Percentiles rank a stretch among this genome's conserved stretches.
Evolutionary conservation across 768 basidiomycete genomes (phyloP).

Genomic region (Tylopilus balloui): DNA sequence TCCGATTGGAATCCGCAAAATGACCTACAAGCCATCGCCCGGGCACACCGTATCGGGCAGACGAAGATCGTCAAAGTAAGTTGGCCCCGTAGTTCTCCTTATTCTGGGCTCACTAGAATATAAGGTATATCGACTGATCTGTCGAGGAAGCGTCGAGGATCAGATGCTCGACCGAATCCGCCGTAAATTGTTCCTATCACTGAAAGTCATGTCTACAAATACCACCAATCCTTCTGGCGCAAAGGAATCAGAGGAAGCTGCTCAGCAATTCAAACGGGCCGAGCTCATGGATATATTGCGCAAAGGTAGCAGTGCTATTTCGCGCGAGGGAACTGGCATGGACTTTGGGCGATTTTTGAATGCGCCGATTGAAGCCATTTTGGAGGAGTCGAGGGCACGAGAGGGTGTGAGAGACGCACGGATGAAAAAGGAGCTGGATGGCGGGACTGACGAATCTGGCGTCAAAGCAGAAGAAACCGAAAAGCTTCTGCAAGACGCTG

Average conservation of each 20-base stretch:
- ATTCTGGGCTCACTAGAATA: background rate
- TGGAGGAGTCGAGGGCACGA: conserved; percentile 41
- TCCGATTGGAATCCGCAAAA: conserved; percentile 70
- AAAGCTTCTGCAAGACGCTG: conserved; percentile 38
- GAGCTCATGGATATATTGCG: conserved; percentile 57
- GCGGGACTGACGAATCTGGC: background rate
- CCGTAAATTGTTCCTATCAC: conserved; percentile 62
- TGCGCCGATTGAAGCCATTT: conserved; percentile 41
- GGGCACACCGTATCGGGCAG: conserved; percentile 80
- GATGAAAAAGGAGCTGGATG: conserved; percentile 40
- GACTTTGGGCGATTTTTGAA: conserved; percentile 42
- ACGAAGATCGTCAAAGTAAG: conserved; percentile 62
- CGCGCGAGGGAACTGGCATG: conserved; percentile 35
- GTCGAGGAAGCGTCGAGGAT: conserved; percentile 68
- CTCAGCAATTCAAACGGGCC: conserved; percentile 33
- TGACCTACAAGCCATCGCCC: conserved; percentile 81
- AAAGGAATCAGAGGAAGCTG: conserved; percentile 23
- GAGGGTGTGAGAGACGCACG: conserved; percentile 42
- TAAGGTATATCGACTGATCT: conserved; percentile 66
- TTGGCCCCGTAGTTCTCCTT: background rate
- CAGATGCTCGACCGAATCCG: conserved; percentile 71
- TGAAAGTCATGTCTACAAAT: conserved; percentile 56
- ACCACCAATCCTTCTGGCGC: conserved; percentile 12
- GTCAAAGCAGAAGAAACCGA: conserved; percentile 21
- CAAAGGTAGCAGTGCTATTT: conserved; percentile 53